Evolutionary conservation across 345 rosid genomes (phyloP).

Genomic region (Salix suchowensis): DNA sequence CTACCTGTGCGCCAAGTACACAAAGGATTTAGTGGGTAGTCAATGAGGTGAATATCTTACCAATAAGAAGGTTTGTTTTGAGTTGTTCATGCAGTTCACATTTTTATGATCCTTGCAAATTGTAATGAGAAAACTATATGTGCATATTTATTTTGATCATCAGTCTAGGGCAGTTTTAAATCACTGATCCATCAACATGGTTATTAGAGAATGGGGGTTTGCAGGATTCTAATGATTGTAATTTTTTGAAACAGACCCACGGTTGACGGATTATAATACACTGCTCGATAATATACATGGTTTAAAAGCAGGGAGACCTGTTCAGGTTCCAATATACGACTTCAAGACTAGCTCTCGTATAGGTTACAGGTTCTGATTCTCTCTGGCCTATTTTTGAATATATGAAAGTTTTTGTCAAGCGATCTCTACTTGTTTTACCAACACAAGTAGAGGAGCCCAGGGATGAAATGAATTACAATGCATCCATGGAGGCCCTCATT

Average conservation of each 20-base stretch:
- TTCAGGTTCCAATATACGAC: slow-evolving; percentile 87
- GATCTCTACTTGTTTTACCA: background rate
- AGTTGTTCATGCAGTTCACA: background rate
- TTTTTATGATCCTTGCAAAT: background rate
- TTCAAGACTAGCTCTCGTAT: slow-evolving; percentile 86
- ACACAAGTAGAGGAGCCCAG: background rate
- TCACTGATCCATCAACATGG: background rate
- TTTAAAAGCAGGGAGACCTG: slow-evolving; percentile 76
- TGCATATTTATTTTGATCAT: background rate
- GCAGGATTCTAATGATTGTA: slow-evolving; percentile 25
- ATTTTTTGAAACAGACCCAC: slow-evolving; percentile 67
- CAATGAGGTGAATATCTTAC: background rate
- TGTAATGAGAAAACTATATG: background rate
- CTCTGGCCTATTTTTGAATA: slow-evolving; percentile 1
- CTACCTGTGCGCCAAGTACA: background rate
- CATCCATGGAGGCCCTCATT: background rate
- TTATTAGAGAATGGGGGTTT: slow-evolving; percentile 10
- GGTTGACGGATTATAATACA: slow-evolving; percentile 88
- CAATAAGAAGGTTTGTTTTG: background rate
- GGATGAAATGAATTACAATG: background rate
- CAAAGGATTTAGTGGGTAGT: background rate
- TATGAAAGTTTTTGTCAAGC: slow-evolving; percentile 4
- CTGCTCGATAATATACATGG: slow-evolving; percentile 84
- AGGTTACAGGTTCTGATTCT: slow-evolving; percentile 68
- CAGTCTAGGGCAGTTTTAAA: slow-evolving; percentile 4